Evolutionary conservation across 495 filamentous ascomycete species (phyloP), one percentile per base, ranked within the genome.

Genomic region (Penicillium mononematosum): DNA sequence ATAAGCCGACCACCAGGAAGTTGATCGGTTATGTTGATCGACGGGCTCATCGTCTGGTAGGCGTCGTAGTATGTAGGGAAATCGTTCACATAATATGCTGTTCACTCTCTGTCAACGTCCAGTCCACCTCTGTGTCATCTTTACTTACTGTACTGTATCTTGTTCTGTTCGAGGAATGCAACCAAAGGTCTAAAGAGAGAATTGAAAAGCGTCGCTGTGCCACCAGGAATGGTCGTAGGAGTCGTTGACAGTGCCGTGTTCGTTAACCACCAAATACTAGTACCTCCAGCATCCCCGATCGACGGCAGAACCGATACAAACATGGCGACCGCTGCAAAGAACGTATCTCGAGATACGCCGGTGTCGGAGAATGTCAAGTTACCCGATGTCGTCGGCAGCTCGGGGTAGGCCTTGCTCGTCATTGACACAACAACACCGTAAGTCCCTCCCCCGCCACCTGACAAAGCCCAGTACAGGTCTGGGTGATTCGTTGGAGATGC

Each of bases 401-500:
- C 84, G 0, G 60, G 55, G 53, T 77, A 62, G 0, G 68, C 66
- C 45, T 68, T 72, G 8, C 61, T 53, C 0, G 83, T 85, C 38
- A 78, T 71, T 0, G 77, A 80, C 27, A 75, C 78, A n/a, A 87
- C 71, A 32, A 86, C 75, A 9, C 80, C 85, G 34, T 81, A 87
- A 1, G 82, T 84, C 11, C 82, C 82, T 14, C 76, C 83, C 16
- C 85, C 85, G 8, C 85, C 85, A 0, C 85, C 85, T n/a, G 79
- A 70, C 50, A 87, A 70, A 2, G 85, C 85, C 84, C 83, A 88
- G 66, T 84, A 88, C 3, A 88, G 61, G 56, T 88, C 86, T 0
- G 67, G 24, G 51, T 87, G 78, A 48, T 80, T 1, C 62, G 47
- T 66, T 70, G 47, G 78, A 31, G 80, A 81, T 1, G 77, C 79